phyloP scores from a whole-genome alignment of 352 stramenopile genomes.

The Pythium monospermum region DNA sequence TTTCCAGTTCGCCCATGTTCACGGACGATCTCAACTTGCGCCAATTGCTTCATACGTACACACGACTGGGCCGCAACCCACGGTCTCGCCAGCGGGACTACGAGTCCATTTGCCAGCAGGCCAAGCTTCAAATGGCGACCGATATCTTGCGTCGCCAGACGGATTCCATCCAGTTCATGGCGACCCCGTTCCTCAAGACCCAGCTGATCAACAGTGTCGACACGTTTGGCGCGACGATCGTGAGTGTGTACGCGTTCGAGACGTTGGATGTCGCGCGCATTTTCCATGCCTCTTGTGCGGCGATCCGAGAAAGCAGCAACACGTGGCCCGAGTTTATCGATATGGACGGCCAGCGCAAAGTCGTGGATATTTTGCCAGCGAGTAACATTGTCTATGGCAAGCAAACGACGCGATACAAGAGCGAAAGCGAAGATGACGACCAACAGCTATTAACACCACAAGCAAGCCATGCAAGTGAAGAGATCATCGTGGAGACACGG shows the following conservation, averaged over 20 bases:
- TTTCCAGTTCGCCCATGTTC: conserved; percentile 25
- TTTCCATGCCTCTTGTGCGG: conserved; percentile 37
- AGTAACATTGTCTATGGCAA: conserved; percentile 45
- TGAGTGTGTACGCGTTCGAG: conserved; percentile 46
- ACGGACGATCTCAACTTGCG: conserved; percentile 40
- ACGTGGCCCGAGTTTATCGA: conserved; percentile 42
- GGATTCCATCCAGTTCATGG: conserved; percentile 26
- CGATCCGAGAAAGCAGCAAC: conserved; percentile 34
- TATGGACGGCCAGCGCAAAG: conserved; percentile 21
- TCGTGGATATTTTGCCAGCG: conserved; percentile 27
- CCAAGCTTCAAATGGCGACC: conserved; percentile 45
- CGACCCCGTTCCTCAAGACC: conserved; percentile 33
- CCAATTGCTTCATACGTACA: conserved; percentile 52
- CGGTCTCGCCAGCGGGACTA: conserved; percentile 39
- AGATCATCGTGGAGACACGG: conserved; percentile 27
- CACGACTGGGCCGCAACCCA: conserved; percentile 31
- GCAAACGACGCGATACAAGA: conserved; percentile 29
- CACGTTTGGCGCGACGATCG: conserved; percentile 40
- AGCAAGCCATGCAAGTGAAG: no score
- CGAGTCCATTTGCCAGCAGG: conserved; percentile 33
- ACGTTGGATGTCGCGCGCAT: conserved; percentile 35
- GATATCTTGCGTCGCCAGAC: conserved; percentile 52
- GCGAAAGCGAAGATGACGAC: background rate
- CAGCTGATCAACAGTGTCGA: conserved; percentile 23
- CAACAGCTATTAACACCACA: no score